Base-by-base conservation (phyloP, 1,284 basidiomycete genomes). In the Vanrija pseudolonga region DNA sequence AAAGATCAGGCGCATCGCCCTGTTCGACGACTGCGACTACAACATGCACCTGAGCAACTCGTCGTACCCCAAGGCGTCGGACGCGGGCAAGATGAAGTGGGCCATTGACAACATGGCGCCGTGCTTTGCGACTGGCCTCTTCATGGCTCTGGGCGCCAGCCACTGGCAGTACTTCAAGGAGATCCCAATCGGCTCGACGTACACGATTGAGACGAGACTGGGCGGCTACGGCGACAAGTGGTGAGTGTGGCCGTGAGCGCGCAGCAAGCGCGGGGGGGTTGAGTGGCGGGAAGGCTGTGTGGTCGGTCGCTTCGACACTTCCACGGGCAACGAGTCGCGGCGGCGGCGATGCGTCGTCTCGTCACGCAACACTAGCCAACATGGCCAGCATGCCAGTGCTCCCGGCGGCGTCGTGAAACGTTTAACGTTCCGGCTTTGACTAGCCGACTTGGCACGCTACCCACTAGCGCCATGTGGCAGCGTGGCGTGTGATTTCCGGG, bases 171-270 rank as follows among this genome's bases (percentile, higher is more conserved):
- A 87, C 73, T 74, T 89, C 46, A 83, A 84, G 43, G 90, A 93
- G 76, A 90, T 93, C 42, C 85, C 89, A 0, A 84, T 90, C 45
- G 77, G 88, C 15, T 68, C 81, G 2, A 72, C 73, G 7, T 93
- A 89, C 65, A 84, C 89, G 71, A 81, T 92, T 36, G 81, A 87
- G 50, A 72, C 83, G n/a, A 79, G 74, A 28, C 74, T 88, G 17
- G 85, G 78, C 5, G 80, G 84, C 3, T 93, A 89, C 88, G 90
- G 90, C 56, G 79, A 85, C 47, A 93, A 93, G 82, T 92, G 90
- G 90, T 89, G 60, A 63, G 83, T 73, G 22, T 51, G 11, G 44
- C 11, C n/a, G n/a, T n/a, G 19, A 46, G 24, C 4, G 24, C 24
- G 24, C 9, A 12, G 32, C 7, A 5, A 32, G 32, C 32, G 32